Evolutionary conservation across 257 asterid genomes (phyloP).

Genomic region (Fraxinus cuspidata): DNA sequence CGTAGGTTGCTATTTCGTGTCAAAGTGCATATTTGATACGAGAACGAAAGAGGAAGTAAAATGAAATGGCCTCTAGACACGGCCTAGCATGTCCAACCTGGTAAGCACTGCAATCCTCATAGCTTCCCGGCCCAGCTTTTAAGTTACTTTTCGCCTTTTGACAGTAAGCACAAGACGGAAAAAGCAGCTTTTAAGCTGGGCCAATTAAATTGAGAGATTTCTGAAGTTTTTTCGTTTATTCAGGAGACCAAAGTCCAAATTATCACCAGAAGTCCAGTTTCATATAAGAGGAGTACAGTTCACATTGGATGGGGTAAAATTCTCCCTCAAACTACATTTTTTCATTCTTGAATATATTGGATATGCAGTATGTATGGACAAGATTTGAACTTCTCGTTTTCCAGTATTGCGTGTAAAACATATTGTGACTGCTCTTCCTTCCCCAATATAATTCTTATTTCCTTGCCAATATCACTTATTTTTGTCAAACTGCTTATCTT

Average conservation of each 20-base stretch:
- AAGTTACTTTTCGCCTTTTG: not conserved
- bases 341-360: not conserved
- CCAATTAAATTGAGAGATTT: not conserved
- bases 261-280: slow-evolving; percentile 48
- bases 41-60: slow-evolving; percentile 15
- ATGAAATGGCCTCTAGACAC: slow-evolving; percentile 46
- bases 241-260: slow-evolving; percentile 54
- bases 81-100: slow-evolving; percentile 35
- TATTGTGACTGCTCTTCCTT: not conserved
- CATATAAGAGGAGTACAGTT: slow-evolving; percentile 50
- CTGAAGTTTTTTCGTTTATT: not conserved
- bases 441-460: too few relatives aligned
- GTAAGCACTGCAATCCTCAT: slow-evolving; percentile 25
- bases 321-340: not conserved
- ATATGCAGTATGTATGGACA: too few relatives aligned
- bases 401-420: too few relatives aligned
- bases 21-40: not conserved
- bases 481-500: not conserved
- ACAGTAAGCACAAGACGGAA: too few relatives aligned
- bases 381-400: too few relatives aligned
- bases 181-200: not conserved
- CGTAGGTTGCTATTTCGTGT: not conserved
- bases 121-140: not conserved
- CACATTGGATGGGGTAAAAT: slow-evolving; percentile 51
- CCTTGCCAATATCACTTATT: not conserved